These are phyloP conservation scores for Ormosia semicastrata DNA, from an alignment of 306 rosid genomes.

Conservation along the genomic window DNA sequence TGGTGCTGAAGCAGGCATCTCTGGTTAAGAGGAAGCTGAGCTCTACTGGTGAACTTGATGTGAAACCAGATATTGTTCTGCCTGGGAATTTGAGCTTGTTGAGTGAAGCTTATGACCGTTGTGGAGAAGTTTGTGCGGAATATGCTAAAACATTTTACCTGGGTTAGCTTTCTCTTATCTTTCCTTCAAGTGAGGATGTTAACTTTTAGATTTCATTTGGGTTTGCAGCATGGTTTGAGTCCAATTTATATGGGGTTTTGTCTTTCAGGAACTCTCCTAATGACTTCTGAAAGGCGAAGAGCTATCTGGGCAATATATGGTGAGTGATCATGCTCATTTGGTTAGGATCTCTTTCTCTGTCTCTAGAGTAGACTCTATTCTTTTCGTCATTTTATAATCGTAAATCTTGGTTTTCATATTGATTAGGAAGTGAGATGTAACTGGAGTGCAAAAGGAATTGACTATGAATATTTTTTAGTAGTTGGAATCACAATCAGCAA, in stretches of 20 bases:
- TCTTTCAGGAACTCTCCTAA: constrained; percentile 70
- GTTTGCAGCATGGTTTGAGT: constrained; percentile 20
- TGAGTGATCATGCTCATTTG: constrained; percentile 38
- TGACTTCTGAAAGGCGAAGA: constrained; percentile 80
- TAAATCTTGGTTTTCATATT: not conserved
- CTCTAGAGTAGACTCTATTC: not conserved
- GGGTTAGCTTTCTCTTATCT: constrained; percentile 54
- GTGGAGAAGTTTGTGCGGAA: constrained; percentile 62
- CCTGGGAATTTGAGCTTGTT: constrained; percentile 67
- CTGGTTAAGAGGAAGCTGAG: constrained; percentile 59
- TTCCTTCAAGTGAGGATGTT: constrained; percentile 42
- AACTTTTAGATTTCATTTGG: constrained; percentile 15
- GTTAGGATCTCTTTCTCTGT: constrained; percentile 10
- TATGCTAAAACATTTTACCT: constrained; percentile 64
- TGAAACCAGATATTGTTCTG: constrained; percentile 54
- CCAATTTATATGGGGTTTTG: constrained; percentile 18
- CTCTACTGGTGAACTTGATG: constrained; percentile 47
- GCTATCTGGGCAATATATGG: constrained; percentile 96
- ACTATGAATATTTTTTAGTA: not conserved
- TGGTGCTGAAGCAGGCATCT: constrained; percentile 75
- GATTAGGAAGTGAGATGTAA: not conserved
- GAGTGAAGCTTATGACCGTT: constrained; percentile 62
- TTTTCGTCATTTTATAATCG: not conserved
- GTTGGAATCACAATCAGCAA: not conserved
- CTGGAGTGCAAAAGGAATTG: not conserved